Evolutionary conservation across 1,284 basidiomycete genomes (phyloP).

Genomic region (Sanghuangporus sanghuang): DNA sequence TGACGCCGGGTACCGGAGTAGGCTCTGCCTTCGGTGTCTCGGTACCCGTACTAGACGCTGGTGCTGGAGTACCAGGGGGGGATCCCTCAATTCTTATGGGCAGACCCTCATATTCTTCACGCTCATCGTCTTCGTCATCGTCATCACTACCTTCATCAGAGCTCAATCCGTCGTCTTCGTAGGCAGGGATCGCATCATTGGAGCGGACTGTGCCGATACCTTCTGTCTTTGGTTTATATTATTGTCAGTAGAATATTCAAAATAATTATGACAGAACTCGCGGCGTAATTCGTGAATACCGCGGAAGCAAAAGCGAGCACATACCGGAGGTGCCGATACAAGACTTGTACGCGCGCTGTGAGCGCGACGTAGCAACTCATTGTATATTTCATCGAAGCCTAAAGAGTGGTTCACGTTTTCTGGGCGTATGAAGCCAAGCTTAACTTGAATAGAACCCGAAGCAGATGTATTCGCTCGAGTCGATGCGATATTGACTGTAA

Average conservation of each 20-base stretch:
- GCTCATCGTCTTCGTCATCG: slow-evolving; percentile 30
- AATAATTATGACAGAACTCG: background rate
- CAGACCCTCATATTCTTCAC: slow-evolving; percentile 1
- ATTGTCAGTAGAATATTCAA: background rate
- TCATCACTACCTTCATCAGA: slow-evolving; percentile 42
- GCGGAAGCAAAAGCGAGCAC: slow-evolving; percentile 27
- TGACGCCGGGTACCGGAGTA: background rate
- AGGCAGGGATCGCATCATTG: slow-evolving; percentile 48
- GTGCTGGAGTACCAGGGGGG: background rate
- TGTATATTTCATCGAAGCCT: slow-evolving; percentile 54
- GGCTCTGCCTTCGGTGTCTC: slow-evolving; percentile 5
- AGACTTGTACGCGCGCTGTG: slow-evolving; percentile 47
- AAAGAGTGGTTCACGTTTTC: slow-evolving; percentile 33
- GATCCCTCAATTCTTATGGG: background rate
- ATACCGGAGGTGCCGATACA: slow-evolving; percentile 75
- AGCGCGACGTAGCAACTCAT: slow-evolving; percentile 59
- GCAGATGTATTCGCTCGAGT: slow-evolving; percentile 56
- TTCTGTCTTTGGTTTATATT: slow-evolving; percentile 56
- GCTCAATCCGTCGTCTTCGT: slow-evolving; percentile 74
- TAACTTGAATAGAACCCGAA: slow-evolving; percentile 63
- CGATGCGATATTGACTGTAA: slow-evolving; percentile 56
- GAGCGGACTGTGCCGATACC: slow-evolving; percentile 84
- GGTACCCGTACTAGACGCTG: background rate
- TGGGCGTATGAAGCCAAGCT: slow-evolving; percentile 69
- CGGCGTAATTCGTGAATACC: background rate